Evolutionary conservation across 345 rosid species (phyloP), one percentile per base, ranked within the genome.

Genomic region (Sonneratia alba): DNA sequence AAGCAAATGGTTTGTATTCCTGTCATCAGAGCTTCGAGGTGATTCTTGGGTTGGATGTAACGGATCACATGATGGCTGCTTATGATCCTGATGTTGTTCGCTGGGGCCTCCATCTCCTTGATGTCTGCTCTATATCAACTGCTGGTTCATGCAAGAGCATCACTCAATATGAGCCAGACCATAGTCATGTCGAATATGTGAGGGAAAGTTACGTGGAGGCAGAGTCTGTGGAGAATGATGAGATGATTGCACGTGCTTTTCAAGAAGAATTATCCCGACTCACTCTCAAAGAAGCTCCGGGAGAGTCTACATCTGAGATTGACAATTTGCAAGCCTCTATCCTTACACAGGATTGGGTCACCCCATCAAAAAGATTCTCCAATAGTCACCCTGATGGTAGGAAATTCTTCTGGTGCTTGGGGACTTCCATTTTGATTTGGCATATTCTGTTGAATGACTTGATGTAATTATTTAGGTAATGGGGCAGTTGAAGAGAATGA

Each of bases 221-320:
- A 51, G 77, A 74, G 47, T 71, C 82, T 69, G 83, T 86, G 2
- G 97, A 90, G 77, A 85, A 83, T 75, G 97, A 95, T 87, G 92
- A 85, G 4, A 85, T 81, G 34, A 92, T 95, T 51, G 97, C 97
- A 56, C 83, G 70, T 79, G 84, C 85, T 77, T 81, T 88, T 49
- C 96, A 89, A 78, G 96, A 90, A 69, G 97, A 95, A 72, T 77
- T 89, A 67, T 87, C 97, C 34, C 87, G 72, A 72, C 74, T 89
- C 45, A 85, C 85, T 80, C 77, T 72, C 66, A 92, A 75, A 0
- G 92, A 87, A 79, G 82, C 87, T 70, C 85, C 84, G 0, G 91
- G 85, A 3, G 24, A 66, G 9, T 43, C 71, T 2, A 71, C 81
- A 75, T 45, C 74, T n/a, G 80, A 36, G 27, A 68, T 42, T 16